Conservation (phyloP, 2,329 filamentous ascomycete genomes). For the Parasarocladium wereldwijsianum region DNA sequence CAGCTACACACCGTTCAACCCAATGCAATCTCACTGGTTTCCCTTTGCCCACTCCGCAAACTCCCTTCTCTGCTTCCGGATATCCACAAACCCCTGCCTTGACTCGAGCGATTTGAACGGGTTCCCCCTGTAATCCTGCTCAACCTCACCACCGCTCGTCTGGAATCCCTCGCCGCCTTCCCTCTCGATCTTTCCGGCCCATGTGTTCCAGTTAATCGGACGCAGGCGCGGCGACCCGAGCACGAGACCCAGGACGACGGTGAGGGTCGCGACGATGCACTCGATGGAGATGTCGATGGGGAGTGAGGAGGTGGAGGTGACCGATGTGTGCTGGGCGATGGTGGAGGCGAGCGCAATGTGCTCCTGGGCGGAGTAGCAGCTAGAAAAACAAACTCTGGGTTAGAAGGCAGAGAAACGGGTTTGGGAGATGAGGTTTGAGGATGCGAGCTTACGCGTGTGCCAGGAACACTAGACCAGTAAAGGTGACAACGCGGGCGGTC, state of each 20-base stretch:
- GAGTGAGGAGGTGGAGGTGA: slow-evolving; percentile 33
- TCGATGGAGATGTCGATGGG: slow-evolving; percentile 82
- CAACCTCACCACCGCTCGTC: slow-evolving; percentile 45
- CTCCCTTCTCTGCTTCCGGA: slow-evolving; percentile 64
- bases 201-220: slow-evolving; percentile 71
- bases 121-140: slow-evolving; percentile 59
- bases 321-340: slow-evolving; percentile 27
- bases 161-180: slow-evolving; percentile 49
- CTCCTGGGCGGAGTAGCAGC: slow-evolving; percentile 93
- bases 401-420: slow-evolving; percentile 3
- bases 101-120: slow-evolving; percentile 70
- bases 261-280: slow-evolving; percentile 61
- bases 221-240: slow-evolving; percentile 61
- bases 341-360: slow-evolving; percentile 60
- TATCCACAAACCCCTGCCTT: slow-evolving; percentile 73
- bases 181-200: slow-evolving; percentile 73
- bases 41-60: slow-evolving; percentile 60
- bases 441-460: slow-evolving; percentile 63
- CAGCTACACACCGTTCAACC: background rate
- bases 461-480: slow-evolving; percentile 63
- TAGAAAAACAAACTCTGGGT: slow-evolving; percentile 22
- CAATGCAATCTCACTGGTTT: slow-evolving; percentile 9
- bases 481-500: slow-evolving; percentile 46
- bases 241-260: slow-evolving; percentile 77
- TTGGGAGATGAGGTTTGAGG: no score